These are phyloP conservation scores for Waltergamsia citrina DNA, from an alignment of 2,329 filamentous ascomycete species.

Conservation along the genomic window DNA sequence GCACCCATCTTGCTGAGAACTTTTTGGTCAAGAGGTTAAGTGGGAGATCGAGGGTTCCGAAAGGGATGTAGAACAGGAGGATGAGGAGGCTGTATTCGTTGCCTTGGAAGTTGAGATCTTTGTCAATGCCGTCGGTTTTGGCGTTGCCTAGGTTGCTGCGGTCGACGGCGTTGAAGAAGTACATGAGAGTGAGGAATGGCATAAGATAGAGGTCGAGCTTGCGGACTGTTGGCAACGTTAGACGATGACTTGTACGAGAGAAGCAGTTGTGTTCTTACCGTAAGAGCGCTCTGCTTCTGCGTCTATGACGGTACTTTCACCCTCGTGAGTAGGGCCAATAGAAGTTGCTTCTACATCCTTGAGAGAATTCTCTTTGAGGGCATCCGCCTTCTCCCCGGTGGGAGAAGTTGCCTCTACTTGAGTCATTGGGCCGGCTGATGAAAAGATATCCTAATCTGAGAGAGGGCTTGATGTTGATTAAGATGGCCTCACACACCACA, in stretches of 20 bases:
- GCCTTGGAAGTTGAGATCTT: slow-evolving; percentile 1
- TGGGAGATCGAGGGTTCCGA: slow-evolving; percentile 24
- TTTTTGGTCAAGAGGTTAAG: slow-evolving; percentile 29
- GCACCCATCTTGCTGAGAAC: slow-evolving; percentile 25
- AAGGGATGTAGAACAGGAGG: slow-evolving; percentile 14
- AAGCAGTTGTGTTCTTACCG: no score
- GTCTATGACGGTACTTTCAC: background rate
- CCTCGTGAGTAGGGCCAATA: background rate
- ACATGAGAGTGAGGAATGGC: slow-evolving; percentile 49
- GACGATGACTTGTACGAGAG: no score
- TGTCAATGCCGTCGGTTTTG: slow-evolving; percentile 1
- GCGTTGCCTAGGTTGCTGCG: slow-evolving; percentile 4
- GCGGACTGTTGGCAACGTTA: no score
- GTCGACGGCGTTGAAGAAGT: slow-evolving; percentile 22
- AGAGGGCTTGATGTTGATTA: background rate
- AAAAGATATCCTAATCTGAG: no score
- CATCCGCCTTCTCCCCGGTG: background rate
- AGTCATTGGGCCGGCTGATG: no score
- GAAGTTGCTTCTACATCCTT: background rate
- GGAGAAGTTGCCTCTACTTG: no score
- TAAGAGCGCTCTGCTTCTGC: background rate
- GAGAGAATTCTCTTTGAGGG: background rate
- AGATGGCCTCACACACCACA: background rate
- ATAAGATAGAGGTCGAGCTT: slow-evolving; percentile 39
- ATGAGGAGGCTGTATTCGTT: slow-evolving; percentile 1